Conservation (phyloP, 306 rosid species). For the Purshia tridentata region DNA sequence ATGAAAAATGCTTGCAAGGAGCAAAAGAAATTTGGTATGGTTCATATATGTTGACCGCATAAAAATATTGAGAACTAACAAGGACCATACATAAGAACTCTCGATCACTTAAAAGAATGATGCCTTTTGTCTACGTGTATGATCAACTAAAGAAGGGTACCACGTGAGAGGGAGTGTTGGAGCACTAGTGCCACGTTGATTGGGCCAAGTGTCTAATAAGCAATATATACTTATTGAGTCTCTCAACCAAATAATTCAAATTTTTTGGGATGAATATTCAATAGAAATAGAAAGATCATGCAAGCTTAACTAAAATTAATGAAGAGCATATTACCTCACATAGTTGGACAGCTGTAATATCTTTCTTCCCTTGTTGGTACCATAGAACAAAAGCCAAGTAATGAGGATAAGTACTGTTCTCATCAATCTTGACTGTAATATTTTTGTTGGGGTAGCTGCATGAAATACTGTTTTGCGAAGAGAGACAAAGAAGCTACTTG, state of each 20-base stretch:
- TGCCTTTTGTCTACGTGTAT: too few relatives aligned
- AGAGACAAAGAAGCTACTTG: constrained; percentile 17
- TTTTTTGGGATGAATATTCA: too few relatives aligned
- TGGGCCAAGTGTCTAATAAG: too few relatives aligned
- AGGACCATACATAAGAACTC: too few relatives aligned
- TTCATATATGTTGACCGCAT: not conserved
- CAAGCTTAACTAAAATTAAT: not conserved
- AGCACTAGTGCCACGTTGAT: too few relatives aligned
- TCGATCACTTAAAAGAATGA: too few relatives aligned
- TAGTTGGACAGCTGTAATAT: constrained; percentile 82
- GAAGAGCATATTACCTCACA: constrained; percentile 58
- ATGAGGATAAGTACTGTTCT: constrained; percentile 63
- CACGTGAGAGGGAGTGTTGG: too few relatives aligned
- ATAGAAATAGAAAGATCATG: not conserved
- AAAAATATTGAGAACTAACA: not conserved
- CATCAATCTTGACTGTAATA: constrained; percentile 73
- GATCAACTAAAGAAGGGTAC: too few relatives aligned
- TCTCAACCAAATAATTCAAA: too few relatives aligned
- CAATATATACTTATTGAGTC: too few relatives aligned
- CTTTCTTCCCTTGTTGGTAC: constrained; percentile 86
- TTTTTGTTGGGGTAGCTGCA: constrained; percentile 85
- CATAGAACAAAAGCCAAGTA: constrained; percentile 80
- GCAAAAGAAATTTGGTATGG: not conserved
- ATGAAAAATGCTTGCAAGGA: too few relatives aligned
- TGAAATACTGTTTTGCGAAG: constrained; percentile 59